phyloP scores from a whole-genome alignment of 306 rosid genomes.

The Clitoria ternatea region DNA sequence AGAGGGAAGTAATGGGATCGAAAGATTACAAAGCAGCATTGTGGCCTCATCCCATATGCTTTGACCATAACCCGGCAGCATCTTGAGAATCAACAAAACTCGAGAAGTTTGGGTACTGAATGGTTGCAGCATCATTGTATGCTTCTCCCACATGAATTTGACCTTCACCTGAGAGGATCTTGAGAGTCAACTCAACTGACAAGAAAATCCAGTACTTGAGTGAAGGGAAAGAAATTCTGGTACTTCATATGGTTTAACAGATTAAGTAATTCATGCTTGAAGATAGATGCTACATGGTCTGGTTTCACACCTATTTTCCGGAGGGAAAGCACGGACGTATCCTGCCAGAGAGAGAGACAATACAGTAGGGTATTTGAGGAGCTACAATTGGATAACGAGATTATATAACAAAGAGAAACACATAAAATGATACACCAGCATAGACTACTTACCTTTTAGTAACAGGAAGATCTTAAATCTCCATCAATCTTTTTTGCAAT shows the following conservation, averaged over 20 bases:
- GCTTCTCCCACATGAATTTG: neutral
- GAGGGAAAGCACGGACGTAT: neutral
- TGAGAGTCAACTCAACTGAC: neutral
- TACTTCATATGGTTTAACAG: neutral
- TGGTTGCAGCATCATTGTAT: neutral
- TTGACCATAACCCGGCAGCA: neutral
- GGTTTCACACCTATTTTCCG: neutral
- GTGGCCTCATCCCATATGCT: neutral
- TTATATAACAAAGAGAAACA: neutral
- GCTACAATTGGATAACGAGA: neutral
- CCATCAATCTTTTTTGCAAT: conserved; percentile 60
- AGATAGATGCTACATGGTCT: neutral
- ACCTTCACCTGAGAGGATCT: neutral
- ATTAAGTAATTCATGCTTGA: neutral
- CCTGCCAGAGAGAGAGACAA: conserved; percentile 23
- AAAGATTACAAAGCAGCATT: neutral
- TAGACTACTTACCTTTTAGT: conserved; percentile 23
- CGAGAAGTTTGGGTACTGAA: neutral
- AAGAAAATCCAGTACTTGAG: neutral
- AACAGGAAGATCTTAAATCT: conserved; percentile 27
- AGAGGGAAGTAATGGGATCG: conserved; percentile 1
- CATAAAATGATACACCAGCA: neutral
- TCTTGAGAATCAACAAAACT: conserved; percentile 1
- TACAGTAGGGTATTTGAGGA: neutral
- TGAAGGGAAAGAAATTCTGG: neutral